These are phyloP conservation scores for Alternaria incomplexa DNA, from an alignment of 2,329 filamentous ascomycete genomes.

Conservation along the genomic window DNA sequence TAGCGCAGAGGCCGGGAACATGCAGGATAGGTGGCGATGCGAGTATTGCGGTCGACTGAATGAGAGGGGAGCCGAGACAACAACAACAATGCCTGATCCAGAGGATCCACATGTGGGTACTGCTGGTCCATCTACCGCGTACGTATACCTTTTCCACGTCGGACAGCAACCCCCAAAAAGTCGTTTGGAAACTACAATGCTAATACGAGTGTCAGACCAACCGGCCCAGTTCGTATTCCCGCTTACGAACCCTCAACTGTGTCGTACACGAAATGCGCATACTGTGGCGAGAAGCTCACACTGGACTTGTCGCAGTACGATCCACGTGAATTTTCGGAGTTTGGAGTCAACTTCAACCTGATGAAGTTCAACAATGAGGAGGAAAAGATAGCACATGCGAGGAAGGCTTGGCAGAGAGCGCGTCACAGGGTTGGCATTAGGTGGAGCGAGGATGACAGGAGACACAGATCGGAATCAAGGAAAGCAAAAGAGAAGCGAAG, in stretches of 20 bases:
- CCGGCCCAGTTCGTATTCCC: background rate
- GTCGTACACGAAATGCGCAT: background rate
- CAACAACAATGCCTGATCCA: background rate
- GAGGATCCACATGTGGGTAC: background rate
- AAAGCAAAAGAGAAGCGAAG: background rate
- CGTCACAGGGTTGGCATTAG: background rate
- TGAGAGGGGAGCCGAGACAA: background rate
- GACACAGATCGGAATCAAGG: background rate
- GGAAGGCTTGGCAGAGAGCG: background rate
- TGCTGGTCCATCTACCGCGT: background rate
- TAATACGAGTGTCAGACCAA: background rate
- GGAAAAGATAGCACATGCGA: background rate
- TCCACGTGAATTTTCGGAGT: background rate
- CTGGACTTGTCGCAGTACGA: background rate
- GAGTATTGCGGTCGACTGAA: conserved; percentile 8
- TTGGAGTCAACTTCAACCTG: background rate
- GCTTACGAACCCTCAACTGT: background rate
- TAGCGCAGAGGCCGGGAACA: background rate
- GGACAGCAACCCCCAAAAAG: background rate
- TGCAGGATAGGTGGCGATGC: conserved; percentile 9
- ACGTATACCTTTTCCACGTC: background rate
- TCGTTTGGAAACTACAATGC: background rate
- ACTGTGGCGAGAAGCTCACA: background rate
- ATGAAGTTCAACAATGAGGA: background rate
- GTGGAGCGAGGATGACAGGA: background rate